Conservation (phyloP, 495 filamentous ascomycete species). For the Wilcoxina mikolae region DNA sequence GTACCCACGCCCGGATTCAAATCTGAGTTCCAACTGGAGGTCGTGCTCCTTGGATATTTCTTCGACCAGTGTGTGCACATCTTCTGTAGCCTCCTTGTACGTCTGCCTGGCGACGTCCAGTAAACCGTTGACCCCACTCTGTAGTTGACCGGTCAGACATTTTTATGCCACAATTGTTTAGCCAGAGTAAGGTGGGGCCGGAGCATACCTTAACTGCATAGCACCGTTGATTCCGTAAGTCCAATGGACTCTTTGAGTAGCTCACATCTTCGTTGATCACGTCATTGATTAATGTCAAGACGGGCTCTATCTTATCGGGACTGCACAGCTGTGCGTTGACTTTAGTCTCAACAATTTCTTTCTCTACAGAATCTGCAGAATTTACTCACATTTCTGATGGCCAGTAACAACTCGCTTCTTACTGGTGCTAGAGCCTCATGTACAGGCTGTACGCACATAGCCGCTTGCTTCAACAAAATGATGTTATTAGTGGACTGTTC, state of each 20-base stretch:
- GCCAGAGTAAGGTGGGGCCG: neutral
- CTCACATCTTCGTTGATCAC: constrained; percentile 69
- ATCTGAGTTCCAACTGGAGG: constrained; percentile 52
- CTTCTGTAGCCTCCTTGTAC: constrained; percentile 70
- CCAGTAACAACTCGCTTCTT: constrained; percentile 47
- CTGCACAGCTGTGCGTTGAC: constrained; percentile 42
- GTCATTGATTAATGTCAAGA: constrained; percentile 49
- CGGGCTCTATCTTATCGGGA: constrained; percentile 41
- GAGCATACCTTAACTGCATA: constrained; percentile 68
- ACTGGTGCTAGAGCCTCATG: constrained; percentile 53
- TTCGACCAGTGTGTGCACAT: constrained; percentile 55
- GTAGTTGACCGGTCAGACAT: constrained; percentile 3
- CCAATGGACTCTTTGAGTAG: constrained; percentile 66
- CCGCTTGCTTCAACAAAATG: constrained; percentile 71
- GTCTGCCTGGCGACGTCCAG: constrained; percentile 75
- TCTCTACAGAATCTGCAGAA: neutral
- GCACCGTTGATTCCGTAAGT: constrained; percentile 78
- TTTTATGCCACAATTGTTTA: constrained; percentile 6
- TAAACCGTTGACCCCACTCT: constrained; percentile 73
- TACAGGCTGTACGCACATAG: constrained; percentile 50
- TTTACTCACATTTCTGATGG: constrained; percentile 44
- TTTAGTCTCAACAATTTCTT: neutral
- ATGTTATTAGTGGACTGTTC: constrained; percentile 77
- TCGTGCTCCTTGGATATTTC: constrained; percentile 48
- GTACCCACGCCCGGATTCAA: constrained; percentile 62